Evolutionary conservation across 1,284 basidiomycete genomes (phyloP), one percentile per base, ranked within the genome.

Genomic region (Moesziomyces globuligerus): DNA sequence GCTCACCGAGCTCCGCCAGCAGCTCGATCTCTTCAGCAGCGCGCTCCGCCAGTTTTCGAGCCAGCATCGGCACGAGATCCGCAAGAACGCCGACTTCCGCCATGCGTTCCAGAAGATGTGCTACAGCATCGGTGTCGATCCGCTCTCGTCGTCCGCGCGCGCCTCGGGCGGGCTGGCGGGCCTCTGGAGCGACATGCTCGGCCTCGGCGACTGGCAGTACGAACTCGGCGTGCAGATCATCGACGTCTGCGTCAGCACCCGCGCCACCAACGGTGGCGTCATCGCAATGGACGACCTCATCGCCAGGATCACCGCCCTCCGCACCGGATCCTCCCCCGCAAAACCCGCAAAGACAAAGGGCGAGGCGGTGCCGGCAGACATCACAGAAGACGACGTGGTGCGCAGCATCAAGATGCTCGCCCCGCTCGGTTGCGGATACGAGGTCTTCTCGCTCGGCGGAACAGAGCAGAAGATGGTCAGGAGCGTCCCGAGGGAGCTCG

Each of bases 51-150:
- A 87, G 59, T 98, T 98, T 79, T 93, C 94, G 0, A 85, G 87
- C 6, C 88, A 87, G 11, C 94, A 98, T 82, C 89, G 92, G 21
- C 87, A 90, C 43, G 89, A 91, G 58, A 98, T 99, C 79, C 72
- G 89, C 58, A 86, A 86, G 54, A 92, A 97, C 78, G 92, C 96
- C 1, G 87, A 87, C 2, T 95, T 98, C 81, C 87, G 95, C 3
- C 90, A 91, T 85, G 90, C 90, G 15, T 98, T 98, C 83, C 93
- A 94, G 76, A 90, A 92, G 62, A 97, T 98, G 93, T 99, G 96
- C 81, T 88, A 90, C 1, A 90, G 90, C 15, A 91, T 99, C 54
- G 94, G 93, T 25, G 92, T 99, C 18, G 96, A 98, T 82, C 95
- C 96, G 0, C 87, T 98, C 18, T 91, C 80, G 0, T 43, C 69